Evolutionary conservation across 331 rosid species (phyloP).

Genomic region (Rosa hybrid): DNA sequence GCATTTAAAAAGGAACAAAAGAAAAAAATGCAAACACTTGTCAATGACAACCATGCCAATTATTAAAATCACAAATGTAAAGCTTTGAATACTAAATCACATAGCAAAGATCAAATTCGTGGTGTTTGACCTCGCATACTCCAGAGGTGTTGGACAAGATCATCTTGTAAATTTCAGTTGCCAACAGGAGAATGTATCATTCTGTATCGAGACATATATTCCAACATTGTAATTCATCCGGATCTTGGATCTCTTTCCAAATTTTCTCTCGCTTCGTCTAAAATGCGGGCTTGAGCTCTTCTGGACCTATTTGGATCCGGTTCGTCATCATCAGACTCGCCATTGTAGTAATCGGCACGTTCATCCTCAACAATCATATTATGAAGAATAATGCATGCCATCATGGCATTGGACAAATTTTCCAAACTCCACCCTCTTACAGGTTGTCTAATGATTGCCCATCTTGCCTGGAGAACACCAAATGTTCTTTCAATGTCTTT

Average conservation of each 20-base stretch:
- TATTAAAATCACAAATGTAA: no score
- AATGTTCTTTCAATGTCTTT: no score
- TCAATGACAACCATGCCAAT: no score
- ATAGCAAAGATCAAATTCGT: background rate
- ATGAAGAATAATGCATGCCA: background rate
- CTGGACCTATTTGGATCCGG: background rate
- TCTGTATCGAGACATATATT: background rate
- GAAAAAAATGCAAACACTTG: no score
- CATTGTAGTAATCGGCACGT: background rate
- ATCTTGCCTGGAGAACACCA: background rate
- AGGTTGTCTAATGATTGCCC: background rate
- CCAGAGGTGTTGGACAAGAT: background rate
- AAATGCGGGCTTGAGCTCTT: background rate
- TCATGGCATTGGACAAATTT: background rate
- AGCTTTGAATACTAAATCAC: no score
- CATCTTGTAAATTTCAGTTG: background rate
- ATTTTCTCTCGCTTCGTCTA: background rate
- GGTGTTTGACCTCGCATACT: background rate
- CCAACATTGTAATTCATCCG: background rate
- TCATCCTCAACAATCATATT: background rate
- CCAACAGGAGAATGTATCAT: background rate
- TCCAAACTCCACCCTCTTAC: background rate
- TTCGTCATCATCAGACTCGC: background rate
- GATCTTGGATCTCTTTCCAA: background rate
- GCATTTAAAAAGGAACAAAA: no score